These are phyloP conservation scores for Puccinia novopanici DNA, from an alignment of 1,284 basidiomycete genomes.

Conservation along the genomic window DNA sequence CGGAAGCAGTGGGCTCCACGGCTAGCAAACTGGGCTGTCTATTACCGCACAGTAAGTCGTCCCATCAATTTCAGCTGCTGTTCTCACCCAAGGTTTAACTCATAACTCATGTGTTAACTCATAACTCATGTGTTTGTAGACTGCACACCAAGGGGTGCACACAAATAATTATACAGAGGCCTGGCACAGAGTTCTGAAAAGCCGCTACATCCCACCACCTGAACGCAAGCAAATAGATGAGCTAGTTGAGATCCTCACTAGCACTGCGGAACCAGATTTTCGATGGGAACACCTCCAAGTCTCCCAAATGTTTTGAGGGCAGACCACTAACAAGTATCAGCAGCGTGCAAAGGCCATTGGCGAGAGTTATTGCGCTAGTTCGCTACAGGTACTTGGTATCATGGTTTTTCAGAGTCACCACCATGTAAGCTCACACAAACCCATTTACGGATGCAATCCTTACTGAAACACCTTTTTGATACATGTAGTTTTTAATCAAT, in stretches of 20 bases:
- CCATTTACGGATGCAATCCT: no score
- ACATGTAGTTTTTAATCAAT: background rate
- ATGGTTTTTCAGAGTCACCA: background rate
- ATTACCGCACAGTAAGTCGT: background rate
- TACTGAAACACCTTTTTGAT: no score
- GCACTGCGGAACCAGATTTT: background rate
- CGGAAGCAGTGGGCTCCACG: background rate
- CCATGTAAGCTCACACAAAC: no score
- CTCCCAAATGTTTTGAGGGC: background rate
- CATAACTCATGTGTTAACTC: background rate
- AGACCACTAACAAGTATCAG: background rate
- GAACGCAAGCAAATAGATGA: background rate
- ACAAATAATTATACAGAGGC: slow-evolving; percentile 5
- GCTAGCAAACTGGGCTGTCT: background rate
- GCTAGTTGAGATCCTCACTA: background rate
- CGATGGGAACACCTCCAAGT: background rate
- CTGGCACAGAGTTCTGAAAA: background rate
- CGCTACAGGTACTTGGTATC: background rate
- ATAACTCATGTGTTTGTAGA: background rate
- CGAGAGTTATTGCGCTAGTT: background rate
- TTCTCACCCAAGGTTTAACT: no score
- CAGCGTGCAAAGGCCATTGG: background rate
- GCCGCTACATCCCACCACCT: background rate
- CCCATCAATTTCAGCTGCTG: no score
- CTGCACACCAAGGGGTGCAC: slow-evolving; percentile 1